These are phyloP conservation scores for Umbilicaria muhlenbergii DNA, from an alignment of 495 filamentous ascomycete genomes.

Conservation along the genomic window DNA sequence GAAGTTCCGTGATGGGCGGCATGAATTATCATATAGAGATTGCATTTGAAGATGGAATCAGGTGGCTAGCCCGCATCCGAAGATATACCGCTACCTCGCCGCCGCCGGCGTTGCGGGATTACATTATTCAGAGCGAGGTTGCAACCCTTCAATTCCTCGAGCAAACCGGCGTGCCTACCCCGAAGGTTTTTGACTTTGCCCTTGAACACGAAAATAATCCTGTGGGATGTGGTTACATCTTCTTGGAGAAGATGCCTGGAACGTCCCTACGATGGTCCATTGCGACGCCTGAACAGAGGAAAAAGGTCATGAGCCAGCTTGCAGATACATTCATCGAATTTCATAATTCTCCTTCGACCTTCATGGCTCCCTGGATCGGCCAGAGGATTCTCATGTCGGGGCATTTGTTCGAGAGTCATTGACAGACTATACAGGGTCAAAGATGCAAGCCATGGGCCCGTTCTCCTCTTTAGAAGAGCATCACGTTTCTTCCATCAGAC, in stretches of 20 bases:
- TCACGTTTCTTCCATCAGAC: slow-evolving; percentile 1
- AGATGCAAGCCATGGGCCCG: slow-evolving; percentile 9
- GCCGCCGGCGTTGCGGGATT: slow-evolving; percentile 16
- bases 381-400: slow-evolving; percentile 13
- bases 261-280: slow-evolving; percentile 17
- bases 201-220: slow-evolving; percentile 12
- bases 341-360: slow-evolving; percentile 17
- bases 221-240: slow-evolving; percentile 20
- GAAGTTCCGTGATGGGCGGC: slow-evolving; percentile 21
- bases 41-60: slow-evolving; percentile 15
- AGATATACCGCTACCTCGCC: slow-evolving; percentile 17
- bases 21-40: slow-evolving; percentile 22
- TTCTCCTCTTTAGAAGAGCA: slow-evolving; percentile 11
- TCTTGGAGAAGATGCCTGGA: slow-evolving; percentile 25
- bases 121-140: slow-evolving; percentile 20
- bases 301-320: slow-evolving; percentile 22
- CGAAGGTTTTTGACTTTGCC: slow-evolving; percentile 18
- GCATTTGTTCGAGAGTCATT: slow-evolving; percentile 20
- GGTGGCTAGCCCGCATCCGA: slow-evolving; percentile 17
- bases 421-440: slow-evolving; percentile 11
- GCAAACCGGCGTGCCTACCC: slow-evolving; percentile 16
- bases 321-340: slow-evolving; percentile 27
- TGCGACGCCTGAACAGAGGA: slow-evolving; percentile 13
- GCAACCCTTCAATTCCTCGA: slow-evolving; percentile 20
- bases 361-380: slow-evolving; percentile 16